Base-by-base conservation (phyloP, 1,284 basidiomycete species). In the Caloboletus firmus region DNA sequence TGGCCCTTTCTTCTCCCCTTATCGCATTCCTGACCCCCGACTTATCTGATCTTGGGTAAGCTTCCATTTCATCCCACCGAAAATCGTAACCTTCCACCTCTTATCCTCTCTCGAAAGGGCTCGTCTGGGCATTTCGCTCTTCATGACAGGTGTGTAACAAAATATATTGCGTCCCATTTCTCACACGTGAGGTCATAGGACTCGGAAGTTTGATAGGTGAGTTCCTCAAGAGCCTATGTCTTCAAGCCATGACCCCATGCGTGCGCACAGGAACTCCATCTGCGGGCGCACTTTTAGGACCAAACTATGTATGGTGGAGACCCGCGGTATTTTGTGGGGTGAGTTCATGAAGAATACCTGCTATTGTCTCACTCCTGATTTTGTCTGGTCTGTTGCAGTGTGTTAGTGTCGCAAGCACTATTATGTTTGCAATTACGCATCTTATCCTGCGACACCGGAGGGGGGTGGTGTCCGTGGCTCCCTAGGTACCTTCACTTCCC, bases 1-100 rank as follows among this genome's bases (percentile, higher is more conserved):
- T 76, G 6, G 65, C 70, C 12, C 62, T 75, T 7, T 62, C 62
- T 55, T 66, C 65, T 22, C 72, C 74, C 12, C 62, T 74, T n/a
- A 56, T 72, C 10, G 58, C 67, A 20, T 46, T 50, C 15, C 57
- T 75, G 26, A 73, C 74, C 5, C 53, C 52, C 15, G 62, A 75
- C 40, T 49, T 67, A 17, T 67, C 69, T 12, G 71, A 75, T 41
- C 60, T 75, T 8, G 74, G 74, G 68, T 67, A 44, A 20, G 62
- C 44, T 36, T 39, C 24, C 18, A 0, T 22, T 4, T 37, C 32
- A 10, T 43, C 37, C 13, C 13, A 20, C 12, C 22, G 11, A 28
- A 5, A 17, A 4, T 42, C 11, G n/a, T 20, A 4, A n/a, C 5
- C 8, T 32, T 45, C 52, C 18, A 56, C 34, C 35, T 41, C 40